Conservation (phyloP, 1,284 basidiomycete genomes). For the Lentinula novae-zelandiae region DNA sequence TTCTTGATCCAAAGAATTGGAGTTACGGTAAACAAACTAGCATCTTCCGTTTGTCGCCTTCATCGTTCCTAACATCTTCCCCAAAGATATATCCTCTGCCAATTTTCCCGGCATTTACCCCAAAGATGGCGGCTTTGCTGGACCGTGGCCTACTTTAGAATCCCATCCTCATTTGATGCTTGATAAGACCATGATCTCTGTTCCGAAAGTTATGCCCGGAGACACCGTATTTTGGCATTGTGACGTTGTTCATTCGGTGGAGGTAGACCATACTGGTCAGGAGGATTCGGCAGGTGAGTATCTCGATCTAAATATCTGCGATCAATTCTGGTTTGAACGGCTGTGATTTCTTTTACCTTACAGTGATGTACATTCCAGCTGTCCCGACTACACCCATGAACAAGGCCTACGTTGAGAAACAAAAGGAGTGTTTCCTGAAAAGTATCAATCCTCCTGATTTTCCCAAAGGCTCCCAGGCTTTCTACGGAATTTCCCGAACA, state of each 20-base stretch:
- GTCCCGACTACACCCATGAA: constrained; percentile 70
- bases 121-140: not conserved
- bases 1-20: constrained; percentile 10
- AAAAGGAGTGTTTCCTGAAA: constrained; percentile 60
- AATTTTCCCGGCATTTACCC: constrained; percentile 6
- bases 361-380: constrained; percentile 81
- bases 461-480: constrained; percentile 52
- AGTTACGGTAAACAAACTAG: not conserved
- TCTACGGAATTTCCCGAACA: constrained; percentile 43
- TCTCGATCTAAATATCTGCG: not conserved
- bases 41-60: too few species aligned
- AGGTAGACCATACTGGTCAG: constrained; percentile 62
- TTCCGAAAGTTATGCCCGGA: constrained; percentile 73
- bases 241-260: constrained; percentile 81
- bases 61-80: too few species aligned
- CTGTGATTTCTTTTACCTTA: not conserved
- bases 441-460: constrained; percentile 74
- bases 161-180: constrained; percentile 70
- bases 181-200: constrained; percentile 68
- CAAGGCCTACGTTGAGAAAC: constrained; percentile 58
- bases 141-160: constrained; percentile 36
- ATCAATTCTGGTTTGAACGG: not conserved
- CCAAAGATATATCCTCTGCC: not conserved
- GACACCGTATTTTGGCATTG: constrained; percentile 90
- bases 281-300: constrained; percentile 68